phyloP scores from a whole-genome alignment of 2,329 filamentous ascomycete species.

The Dothiorella sarmentorum region DNA sequence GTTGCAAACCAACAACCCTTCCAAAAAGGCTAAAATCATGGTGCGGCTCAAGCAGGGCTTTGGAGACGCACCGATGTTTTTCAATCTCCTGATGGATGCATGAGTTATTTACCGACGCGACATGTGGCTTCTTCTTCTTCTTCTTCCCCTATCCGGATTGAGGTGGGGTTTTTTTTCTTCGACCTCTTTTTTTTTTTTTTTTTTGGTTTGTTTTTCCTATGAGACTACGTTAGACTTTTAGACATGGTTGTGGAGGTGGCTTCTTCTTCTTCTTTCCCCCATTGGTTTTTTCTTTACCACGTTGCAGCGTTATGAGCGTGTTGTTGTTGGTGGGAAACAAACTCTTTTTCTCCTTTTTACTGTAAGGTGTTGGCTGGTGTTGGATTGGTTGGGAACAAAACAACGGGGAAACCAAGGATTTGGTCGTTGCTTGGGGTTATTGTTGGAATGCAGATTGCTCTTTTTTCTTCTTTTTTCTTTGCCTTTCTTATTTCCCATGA shows the following conservation, averaged over 20 bases:
- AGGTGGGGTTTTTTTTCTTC: neutral
- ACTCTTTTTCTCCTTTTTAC: too few relatives aligned
- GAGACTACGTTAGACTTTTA: conserved; percentile 8
- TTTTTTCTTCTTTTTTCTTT: neutral
- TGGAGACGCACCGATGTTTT: neutral
- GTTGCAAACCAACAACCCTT: neutral
- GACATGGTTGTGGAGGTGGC: neutral
- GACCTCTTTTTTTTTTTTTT: neutral
- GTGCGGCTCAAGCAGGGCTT: neutral
- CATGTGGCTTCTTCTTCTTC: neutral
- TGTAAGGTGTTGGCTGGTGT: too few relatives aligned
- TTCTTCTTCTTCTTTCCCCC: neutral
- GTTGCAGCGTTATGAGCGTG: too few relatives aligned
- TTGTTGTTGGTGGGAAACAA: too few relatives aligned
- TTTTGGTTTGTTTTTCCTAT: neutral
- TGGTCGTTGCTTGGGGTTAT: too few relatives aligned
- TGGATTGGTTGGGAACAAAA: too few relatives aligned
- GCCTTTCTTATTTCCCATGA: too few relatives aligned
- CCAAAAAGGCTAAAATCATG: neutral
- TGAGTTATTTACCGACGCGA: too few relatives aligned
- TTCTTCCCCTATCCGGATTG: neutral
- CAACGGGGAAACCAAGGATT: too few relatives aligned
- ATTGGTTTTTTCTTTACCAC: neutral
- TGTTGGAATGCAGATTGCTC: neutral
- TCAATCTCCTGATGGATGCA: too few relatives aligned